Conservation (phyloP, 2,329 filamentous ascomycete genomes). For the Cryoendolithus antarcticus region DNA sequence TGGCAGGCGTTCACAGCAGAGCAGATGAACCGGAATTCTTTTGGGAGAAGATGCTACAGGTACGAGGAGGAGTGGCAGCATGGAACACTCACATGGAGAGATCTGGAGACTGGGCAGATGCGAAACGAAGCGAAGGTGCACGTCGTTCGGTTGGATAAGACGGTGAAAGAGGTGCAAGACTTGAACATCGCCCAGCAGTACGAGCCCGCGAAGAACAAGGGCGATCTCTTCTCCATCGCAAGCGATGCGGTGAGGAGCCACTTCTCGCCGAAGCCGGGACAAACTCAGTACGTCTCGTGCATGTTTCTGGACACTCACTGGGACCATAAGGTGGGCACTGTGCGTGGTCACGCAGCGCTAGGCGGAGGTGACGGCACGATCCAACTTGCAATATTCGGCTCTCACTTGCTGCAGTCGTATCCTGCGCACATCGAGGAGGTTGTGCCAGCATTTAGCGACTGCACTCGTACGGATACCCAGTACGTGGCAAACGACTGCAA, state of each 20-base stretch:
- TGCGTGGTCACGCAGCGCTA: constrained; percentile 74
- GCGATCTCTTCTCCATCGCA: constrained; percentile 65
- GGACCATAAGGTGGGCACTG: constrained; percentile 58
- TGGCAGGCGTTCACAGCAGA: constrained; percentile 97
- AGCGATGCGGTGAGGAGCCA: constrained; percentile 64
- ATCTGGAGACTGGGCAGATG: constrained; percentile 58
- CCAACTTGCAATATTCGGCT: constrained; percentile 81
- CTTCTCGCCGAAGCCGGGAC: constrained; percentile 61
- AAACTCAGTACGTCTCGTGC: constrained; percentile 79
- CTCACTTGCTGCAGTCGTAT: constrained; percentile 83
- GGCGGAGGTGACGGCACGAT: constrained; percentile 62
- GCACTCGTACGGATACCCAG: constrained; percentile 72
- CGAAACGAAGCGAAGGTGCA: constrained; percentile 87
- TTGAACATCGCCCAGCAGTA: constrained; percentile 71
- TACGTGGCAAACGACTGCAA: constrained; percentile 75
- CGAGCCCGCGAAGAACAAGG: constrained; percentile 52
- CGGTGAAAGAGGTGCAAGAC: constrained; percentile 69
- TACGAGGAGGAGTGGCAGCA: constrained; percentile 93
- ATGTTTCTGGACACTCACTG: constrained; percentile 81
- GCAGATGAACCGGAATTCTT: constrained; percentile 82
- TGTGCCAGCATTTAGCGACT: constrained; percentile 77
- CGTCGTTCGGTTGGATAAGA: constrained; percentile 69
- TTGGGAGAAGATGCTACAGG: constrained; percentile 74
- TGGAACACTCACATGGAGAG: constrained; percentile 65
- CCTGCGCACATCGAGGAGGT: constrained; percentile 82